Evolutionary conservation across 495 filamentous ascomycete genomes (phyloP).

Genomic region (Hyphodiscus hymeniophilus): DNA sequence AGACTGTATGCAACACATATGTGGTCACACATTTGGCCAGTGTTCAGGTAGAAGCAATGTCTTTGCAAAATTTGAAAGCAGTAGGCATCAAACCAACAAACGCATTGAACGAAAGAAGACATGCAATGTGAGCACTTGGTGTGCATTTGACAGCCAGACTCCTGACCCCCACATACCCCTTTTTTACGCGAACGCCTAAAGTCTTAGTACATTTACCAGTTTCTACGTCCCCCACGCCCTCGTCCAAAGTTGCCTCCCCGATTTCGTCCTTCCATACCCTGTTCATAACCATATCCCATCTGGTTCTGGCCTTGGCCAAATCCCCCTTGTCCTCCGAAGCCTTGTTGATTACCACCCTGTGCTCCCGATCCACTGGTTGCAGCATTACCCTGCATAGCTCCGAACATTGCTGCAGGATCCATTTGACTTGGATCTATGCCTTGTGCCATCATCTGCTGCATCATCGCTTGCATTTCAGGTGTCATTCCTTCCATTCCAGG

Average conservation of each 20-base stretch:
- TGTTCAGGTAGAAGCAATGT: too few species aligned
- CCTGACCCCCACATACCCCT: constrained; percentile 1
- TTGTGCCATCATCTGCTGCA: constrained; percentile 66
- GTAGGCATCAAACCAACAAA: neutral
- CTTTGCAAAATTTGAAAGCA: neutral
- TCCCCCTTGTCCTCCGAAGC: constrained; percentile 33
- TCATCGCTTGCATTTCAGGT: constrained; percentile 75
- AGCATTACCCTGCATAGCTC: constrained; percentile 35
- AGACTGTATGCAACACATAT: too few species aligned
- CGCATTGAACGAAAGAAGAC: neutral
- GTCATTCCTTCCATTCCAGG: constrained; percentile 66
- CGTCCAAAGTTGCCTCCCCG: constrained; percentile 34
- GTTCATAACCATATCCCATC: constrained; percentile 46
- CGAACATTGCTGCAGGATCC: constrained; percentile 53
- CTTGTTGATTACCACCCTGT: constrained; percentile 32
- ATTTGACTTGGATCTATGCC: constrained; percentile 79
- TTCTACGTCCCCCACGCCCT: constrained; percentile 31
- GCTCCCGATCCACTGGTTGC: constrained; percentile 27
- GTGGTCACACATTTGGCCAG: too few species aligned
- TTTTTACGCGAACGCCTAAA: constrained; percentile 3
- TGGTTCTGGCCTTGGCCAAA: constrained; percentile 41
- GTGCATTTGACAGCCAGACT: constrained; percentile 5
- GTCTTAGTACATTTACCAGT: too few species aligned
- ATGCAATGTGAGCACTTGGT: neutral
- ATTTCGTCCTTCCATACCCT: constrained; percentile 28